Evolutionary conservation across 495 filamentous ascomycete species (phyloP), one percentile per base, ranked within the genome.

Genomic region (Endocarpon pusillum): DNA sequence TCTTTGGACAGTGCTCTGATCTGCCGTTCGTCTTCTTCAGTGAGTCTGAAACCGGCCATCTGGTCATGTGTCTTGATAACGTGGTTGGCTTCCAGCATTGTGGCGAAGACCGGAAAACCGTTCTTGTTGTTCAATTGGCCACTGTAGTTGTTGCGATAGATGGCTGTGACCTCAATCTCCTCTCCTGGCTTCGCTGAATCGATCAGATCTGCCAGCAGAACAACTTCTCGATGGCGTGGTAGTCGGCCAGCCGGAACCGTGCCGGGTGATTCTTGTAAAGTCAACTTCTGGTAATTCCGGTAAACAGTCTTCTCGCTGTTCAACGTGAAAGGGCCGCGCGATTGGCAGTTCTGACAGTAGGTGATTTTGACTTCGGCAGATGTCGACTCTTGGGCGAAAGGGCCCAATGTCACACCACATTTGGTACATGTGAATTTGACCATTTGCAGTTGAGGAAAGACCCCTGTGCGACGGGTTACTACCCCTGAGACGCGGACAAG

Each of bases 221-320:
- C 81, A 12, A 96, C 85, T 49, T 99, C 91, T 33, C 91, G 75
- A 49, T 93, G 84, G 19, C 91, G 76, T 2, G 91, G 91, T 21
- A 99, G 75, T 56, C 91, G 84, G 42, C 91, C 91, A 21, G 91
- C 84, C 11, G 91, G 91, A 8, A 99, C 91, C 1, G 91, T 94
- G 23, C 91, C 91, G 16, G 91, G 91, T 1, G 91, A 91, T 55
- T 99, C 91, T 53, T 99, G 91, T 7, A 99, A 69, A 1, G 89
- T 99, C 48, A 99, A 61, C 47, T 93, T 96, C 51, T 99, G 91
- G 61, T 92, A 99, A 53, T 99, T 99, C 32, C 91, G 75, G 61
- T 96, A 99, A n/a, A 99, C 79, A 0, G 91, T 99, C 66, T 93
- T 86, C 57, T 99, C 89, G 2, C 83, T 82, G 59, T 94, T 94